Percentiles rank a stretch among this genome's conserved stretches.
Conservation (phyloP, 345 rosid species). For the Laguncularia racemosa region DNA sequence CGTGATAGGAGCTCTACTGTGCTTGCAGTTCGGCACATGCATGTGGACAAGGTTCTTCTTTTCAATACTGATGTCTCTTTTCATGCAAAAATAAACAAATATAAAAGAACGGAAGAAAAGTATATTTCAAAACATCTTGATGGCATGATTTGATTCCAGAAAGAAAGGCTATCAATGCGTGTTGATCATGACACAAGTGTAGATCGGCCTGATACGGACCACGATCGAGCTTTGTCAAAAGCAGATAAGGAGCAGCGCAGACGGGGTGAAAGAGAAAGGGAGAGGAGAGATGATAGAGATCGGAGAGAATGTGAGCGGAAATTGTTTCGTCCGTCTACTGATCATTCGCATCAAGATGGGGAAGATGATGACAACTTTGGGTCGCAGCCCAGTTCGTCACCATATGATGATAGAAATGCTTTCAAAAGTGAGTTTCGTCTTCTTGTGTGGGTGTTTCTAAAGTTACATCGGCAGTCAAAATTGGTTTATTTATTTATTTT, state of each 20-base stretch:
- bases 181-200: constrained; percentile 47
- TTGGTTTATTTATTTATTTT: no score
- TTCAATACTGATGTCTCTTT: no score
- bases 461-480: no score
- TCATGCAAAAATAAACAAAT: no score
- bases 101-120: no score
- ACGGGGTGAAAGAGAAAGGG: constrained; percentile 62
- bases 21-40: constrained; percentile 44
- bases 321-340: constrained; percentile 28
- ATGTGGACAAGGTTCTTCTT: constrained; percentile 61
- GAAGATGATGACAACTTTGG: constrained; percentile 53
- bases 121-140: constrained; percentile 16
- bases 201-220: constrained; percentile 54
- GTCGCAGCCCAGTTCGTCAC: constrained; percentile 39
- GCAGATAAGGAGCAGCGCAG: constrained; percentile 63
- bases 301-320: constrained; percentile 52
- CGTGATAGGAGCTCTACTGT: constrained; percentile 62
- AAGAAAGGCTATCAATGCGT: constrained; percentile 50
- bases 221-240: constrained; percentile 41
- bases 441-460: neutral
- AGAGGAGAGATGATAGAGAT: constrained; percentile 65
- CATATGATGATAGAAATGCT: constrained; percentile 61
- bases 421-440: constrained; percentile 39
- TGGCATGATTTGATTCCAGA: constrained; percentile 36
- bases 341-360: constrained; percentile 47